A percentile compares a stretch with the other conserved stretches of the same genome.
Conservation (phyloP, 2,329 filamentous ascomycete genomes). For the Lachnellula suecica region DNA sequence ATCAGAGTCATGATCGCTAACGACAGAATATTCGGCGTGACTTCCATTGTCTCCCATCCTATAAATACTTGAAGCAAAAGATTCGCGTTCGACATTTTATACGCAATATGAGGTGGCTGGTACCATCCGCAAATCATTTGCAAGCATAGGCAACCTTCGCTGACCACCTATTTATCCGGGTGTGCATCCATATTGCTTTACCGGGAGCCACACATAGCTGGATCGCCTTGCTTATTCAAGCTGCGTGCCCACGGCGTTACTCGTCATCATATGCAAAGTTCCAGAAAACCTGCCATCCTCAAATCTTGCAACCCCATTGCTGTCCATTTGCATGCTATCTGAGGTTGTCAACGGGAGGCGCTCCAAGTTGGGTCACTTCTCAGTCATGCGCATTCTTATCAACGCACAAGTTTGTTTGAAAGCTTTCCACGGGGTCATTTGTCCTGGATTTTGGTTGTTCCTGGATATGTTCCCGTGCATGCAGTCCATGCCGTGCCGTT, state of each 20-base stretch:
- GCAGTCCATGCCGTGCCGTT: neutral
- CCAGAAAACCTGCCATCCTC: neutral
- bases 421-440: neutral
- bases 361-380: too few relatives aligned
- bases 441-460: neutral
- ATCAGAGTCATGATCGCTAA: too few relatives aligned
- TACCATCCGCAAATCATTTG: slow-evolving; percentile 10
- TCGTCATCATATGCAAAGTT: neutral
- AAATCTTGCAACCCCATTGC: too few relatives aligned
- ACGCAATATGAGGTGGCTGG: neutral
- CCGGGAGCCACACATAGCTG: neutral
- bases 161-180: neutral
- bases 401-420: too few relatives aligned
- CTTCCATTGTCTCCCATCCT: neutral
- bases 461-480: neutral
- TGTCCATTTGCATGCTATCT: too few relatives aligned
- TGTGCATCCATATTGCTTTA: too few relatives aligned
- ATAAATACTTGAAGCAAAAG: neutral
- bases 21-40: too few relatives aligned
- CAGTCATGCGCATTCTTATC: too few relatives aligned
- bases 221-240: neutral
- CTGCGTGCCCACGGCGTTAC: neutral
- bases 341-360: too few relatives aligned
- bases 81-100: neutral
- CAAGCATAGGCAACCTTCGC: slow-evolving; percentile 32